Evolutionary conservation across 768 basidiomycete species (phyloP).

Genomic region (Hebeloma cylindrosporum): DNA sequence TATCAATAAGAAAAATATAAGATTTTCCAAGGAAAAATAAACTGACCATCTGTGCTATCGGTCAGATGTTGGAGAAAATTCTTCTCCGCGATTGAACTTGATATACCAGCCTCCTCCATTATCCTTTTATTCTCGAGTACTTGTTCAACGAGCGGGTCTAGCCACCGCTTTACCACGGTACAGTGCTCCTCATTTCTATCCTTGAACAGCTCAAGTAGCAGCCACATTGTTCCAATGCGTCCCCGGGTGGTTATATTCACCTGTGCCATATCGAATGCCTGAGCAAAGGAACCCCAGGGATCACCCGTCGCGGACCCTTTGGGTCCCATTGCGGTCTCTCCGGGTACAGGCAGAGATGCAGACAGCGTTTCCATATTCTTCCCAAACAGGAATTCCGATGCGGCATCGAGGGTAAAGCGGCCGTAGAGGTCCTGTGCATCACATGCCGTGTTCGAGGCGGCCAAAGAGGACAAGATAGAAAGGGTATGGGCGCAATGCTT

Average conservation of each 20-base stretch:
- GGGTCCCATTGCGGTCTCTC: constrained; percentile 44
- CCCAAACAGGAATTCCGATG: constrained; percentile 74
- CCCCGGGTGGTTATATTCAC: constrained; percentile 48
- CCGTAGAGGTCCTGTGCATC: constrained; percentile 70
- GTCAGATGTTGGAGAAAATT: constrained; percentile 69
- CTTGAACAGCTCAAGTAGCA: constrained; percentile 55
- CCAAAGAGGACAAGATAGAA: constrained; percentile 43
- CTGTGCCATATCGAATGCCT: constrained; percentile 60
- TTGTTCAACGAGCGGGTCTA: constrained; percentile 61
- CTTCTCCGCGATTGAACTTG: constrained; percentile 46
- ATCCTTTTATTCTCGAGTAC: constrained; percentile 48
- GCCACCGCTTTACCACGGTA: constrained; percentile 52
- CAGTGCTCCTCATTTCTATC: constrained; percentile 53
- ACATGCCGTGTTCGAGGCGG: constrained; percentile 40
- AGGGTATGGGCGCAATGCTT: constrained; percentile 49
- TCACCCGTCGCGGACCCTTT: constrained; percentile 63
- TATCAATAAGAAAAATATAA: neutral
- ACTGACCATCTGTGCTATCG: constrained; percentile 61
- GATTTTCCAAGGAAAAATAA: neutral
- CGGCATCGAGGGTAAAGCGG: constrained; percentile 69
- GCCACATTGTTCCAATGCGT: constrained; percentile 58
- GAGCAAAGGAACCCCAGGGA: constrained; percentile 60
- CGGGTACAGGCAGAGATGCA: constrained; percentile 50
- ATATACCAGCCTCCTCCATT: constrained; percentile 37
- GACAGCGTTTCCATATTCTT: constrained; percentile 61